A percentile compares a stretch with the other conserved stretches of the same genome.
Conservation (phyloP, 495 filamentous ascomycete species). For the Pseudevernia furfuracea region DNA sequence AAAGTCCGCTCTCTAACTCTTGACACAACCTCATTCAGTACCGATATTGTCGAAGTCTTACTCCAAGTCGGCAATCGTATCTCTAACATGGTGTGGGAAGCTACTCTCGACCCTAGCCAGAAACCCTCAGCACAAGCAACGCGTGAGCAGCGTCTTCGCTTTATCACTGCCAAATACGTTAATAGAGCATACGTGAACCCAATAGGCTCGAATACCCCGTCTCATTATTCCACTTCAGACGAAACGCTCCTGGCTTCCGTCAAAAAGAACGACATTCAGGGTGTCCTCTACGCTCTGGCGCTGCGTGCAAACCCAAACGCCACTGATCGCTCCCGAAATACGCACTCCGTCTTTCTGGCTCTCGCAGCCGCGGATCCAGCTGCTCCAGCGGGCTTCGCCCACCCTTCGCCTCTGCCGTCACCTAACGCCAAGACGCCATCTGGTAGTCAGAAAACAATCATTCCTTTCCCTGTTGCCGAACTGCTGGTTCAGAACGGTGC, state of each 20-base stretch:
- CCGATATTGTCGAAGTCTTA: slow-evolving; percentile 91
- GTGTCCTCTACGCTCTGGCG: slow-evolving; percentile 84
- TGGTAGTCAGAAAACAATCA: slow-evolving; percentile 26
- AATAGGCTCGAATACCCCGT: slow-evolving; percentile 59
- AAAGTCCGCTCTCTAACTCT: slow-evolving; percentile 94
- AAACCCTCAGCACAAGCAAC: slow-evolving; percentile 72
- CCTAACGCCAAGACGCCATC: slow-evolving; percentile 21
- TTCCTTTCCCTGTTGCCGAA: slow-evolving; percentile 78
- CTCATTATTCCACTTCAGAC: slow-evolving; percentile 71
- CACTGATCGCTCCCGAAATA: slow-evolving; percentile 76
- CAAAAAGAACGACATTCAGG: slow-evolving; percentile 88
- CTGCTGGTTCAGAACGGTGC: slow-evolving; percentile 91
- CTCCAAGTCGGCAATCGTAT: slow-evolving; percentile 87
- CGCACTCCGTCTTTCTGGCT: slow-evolving; percentile 81
- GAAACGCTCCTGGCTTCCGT: slow-evolving; percentile 89
- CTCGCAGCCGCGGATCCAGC: slow-evolving; percentile 93
- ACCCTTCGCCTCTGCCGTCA: slow-evolving; percentile 34
- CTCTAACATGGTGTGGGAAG: slow-evolving; percentile 96
- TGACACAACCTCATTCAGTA: slow-evolving; percentile 90
- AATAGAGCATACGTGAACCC: slow-evolving; percentile 73
- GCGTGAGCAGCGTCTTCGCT: slow-evolving; percentile 80
- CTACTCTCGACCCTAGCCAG: slow-evolving; percentile 59
- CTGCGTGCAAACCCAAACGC: slow-evolving; percentile 82
- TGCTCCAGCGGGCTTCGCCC: slow-evolving; percentile 44
- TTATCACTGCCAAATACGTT: slow-evolving; percentile 93